phyloP scores from a whole-genome alignment of 2,329 filamentous ascomycete genomes.

The Mycosphaerelloides madeirae region DNA sequence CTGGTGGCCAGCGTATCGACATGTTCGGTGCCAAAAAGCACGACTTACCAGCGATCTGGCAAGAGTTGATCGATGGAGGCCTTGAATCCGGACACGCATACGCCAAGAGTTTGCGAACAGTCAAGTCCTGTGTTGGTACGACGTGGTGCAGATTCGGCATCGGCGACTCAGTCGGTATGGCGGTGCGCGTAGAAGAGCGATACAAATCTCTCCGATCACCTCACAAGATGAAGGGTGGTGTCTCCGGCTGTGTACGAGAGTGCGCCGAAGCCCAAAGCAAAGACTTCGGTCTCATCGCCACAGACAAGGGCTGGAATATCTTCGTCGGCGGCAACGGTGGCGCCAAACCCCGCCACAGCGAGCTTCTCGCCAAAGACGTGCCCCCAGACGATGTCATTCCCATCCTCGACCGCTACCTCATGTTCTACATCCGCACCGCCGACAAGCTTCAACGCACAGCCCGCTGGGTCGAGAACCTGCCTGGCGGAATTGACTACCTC shows the following conservation, averaged over 20 bases:
- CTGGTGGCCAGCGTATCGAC: slow-evolving; percentile 85
- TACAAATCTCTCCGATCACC: slow-evolving; percentile 88
- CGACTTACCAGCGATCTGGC: slow-evolving; percentile 78
- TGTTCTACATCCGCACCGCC: slow-evolving; percentile 90
- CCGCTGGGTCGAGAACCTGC: slow-evolving; percentile 78
- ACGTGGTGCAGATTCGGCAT: slow-evolving; percentile 90
- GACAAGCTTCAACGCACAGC: slow-evolving; percentile 87
- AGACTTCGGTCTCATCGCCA: slow-evolving; percentile 88
- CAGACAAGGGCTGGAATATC: slow-evolving; percentile 89
- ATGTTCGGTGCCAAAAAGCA: slow-evolving; percentile 89
- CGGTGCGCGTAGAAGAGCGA: slow-evolving; percentile 77
- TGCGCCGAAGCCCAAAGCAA: slow-evolving; percentile 91
- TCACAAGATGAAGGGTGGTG: slow-evolving; percentile 81
- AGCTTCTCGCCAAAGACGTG: slow-evolving; percentile 81
- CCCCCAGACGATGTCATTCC: slow-evolving; percentile 75
- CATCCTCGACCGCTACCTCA: slow-evolving; percentile 81
- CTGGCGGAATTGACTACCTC: slow-evolving; percentile 78
- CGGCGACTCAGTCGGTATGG: slow-evolving; percentile 87
- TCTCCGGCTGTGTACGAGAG: slow-evolving; percentile 86
- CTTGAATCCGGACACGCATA: slow-evolving; percentile 91
- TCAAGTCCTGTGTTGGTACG: slow-evolving; percentile 87
- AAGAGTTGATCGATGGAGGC: slow-evolving; percentile 70
- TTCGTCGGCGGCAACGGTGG: slow-evolving; percentile 88
- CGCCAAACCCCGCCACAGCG: slow-evolving; percentile 74
- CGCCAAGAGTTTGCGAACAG: slow-evolving; percentile 79